Evolutionary conservation across 2,329 filamentous ascomycete genomes (phyloP), one percentile per base, ranked within the genome.

Genomic region (Sporothrix euskadiensis): DNA sequence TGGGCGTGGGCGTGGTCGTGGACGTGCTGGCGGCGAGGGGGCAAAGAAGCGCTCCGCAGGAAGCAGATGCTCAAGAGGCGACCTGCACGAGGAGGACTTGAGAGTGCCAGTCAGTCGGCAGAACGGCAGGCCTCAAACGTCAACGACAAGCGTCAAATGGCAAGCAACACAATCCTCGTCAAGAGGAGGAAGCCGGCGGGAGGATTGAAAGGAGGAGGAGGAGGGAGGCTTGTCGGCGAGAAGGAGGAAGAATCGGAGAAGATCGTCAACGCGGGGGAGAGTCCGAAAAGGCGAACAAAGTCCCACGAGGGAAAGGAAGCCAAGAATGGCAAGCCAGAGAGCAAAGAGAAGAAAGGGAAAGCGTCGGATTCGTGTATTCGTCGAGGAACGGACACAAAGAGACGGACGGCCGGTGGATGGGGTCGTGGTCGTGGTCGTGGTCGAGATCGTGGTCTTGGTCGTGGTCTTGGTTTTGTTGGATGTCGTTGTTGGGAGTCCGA

Each of bases 201-300:
- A 57, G 56, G 56, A 32, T 32, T 32, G 32, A 16, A 32, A 39
- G 57, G 57, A 39, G 19, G n/a, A 39, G 19, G n/a, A 56, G n/a
- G 52, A 56, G 9, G 52, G 16, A 32, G 59, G 59, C 14, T 39
- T 63, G 35, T 63, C 35, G 61, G 35, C 59, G 35, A 63, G 32
- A 63, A n/a, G 57, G 57, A 41, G 32, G 32, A 41, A 41, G 32
- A 19, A 14, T 32, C 57, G 57, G 57, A 14, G 14, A 52, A n/a
- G 26, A 68, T 68, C 26, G 44, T 68, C 65, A 44, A 68, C 65
- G 65, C 65, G 65, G 44, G 41, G 63, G 41, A 22, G 65, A 35
- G 65, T 52, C 65, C 16, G 44, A 49, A 63, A 41, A 41, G 57
- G 44, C 65, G 26, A 68, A 52, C 65, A 19, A 32, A n/a, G 41